A percentile compares a stretch with the other conserved stretches of the same genome.
Evolutionary conservation across 805 yeast species (phyloP).

Genomic region (Spathaspora passalidarum): DNA sequence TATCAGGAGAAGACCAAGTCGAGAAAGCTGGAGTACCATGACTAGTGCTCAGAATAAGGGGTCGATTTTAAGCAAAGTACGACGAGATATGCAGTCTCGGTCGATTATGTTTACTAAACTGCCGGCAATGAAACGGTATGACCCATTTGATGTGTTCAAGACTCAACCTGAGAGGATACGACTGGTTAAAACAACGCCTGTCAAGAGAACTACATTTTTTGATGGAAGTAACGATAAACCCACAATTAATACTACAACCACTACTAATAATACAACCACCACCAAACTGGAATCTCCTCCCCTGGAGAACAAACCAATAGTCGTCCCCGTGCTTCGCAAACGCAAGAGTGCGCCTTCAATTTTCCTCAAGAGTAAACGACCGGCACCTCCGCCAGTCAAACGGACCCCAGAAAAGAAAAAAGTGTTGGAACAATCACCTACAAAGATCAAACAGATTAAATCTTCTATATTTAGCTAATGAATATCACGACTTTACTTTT

Average conservation of each 20-base stretch:
- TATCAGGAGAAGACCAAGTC: conserved; percentile 13
- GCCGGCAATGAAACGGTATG: conserved; percentile 13
- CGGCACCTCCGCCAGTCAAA: not conserved
- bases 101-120: conserved; percentile 27
- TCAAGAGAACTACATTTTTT: conserved; percentile 3
- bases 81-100: conserved; percentile 32
- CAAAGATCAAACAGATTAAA: conserved; percentile 21
- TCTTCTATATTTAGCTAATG: conserved; percentile 28
- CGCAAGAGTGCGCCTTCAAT: conserved; percentile 11
- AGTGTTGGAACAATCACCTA: conserved; percentile 7
- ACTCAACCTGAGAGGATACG: too few species aligned
- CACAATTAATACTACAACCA: not conserved
- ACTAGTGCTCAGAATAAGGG: conserved; percentile 12
- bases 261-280: conserved; percentile 3
- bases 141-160: conserved; percentile 24
- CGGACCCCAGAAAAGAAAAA: not conserved
- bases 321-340: conserved; percentile 1
- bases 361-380: conserved; percentile 9
- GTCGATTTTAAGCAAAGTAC: conserved; percentile 34
- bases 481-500: conserved; percentile 13
- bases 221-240: not conserved
- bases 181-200: conserved; percentile 2
- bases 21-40: conserved; percentile 7
- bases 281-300: conserved; percentile 3
- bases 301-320: conserved; percentile 3